Base-by-base conservation (phyloP, 2,329 filamentous ascomycete genomes). In the Trichoderma sp. region DNA sequence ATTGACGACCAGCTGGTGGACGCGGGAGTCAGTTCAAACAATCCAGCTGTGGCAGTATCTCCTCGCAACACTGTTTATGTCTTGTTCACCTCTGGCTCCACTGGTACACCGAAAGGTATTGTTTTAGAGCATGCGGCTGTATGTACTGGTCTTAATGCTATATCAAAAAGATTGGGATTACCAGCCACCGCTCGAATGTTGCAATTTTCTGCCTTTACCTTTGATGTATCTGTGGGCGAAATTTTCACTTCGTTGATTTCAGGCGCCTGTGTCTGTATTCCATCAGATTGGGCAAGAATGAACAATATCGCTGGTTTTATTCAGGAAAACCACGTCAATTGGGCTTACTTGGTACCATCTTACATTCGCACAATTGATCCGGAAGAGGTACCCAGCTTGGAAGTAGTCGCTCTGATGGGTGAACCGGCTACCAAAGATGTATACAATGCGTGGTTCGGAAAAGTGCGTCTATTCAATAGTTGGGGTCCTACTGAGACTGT, bases 51-150 rank as follows among this genome's bases (percentile, higher is more conserved):
- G 23, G 0, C 23, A 13, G 20, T 68, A 11, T 61, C 66, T 6
- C 23, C 66, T 20, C 17, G 34, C 4, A 15, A 68, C 20, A 17
- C 55, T 26, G 66, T 23, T 5, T 78, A 76, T 36, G 83, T 86
- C 73, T 82, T 87, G 75, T 87, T 86, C 74, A 87, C 85, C 26
- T 86, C 84, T 5, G 85, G 85, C 17, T 86, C 82, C 30, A 87
- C 85, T 1, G 85, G 85, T 6, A 78, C 78, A 20, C 85, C 85
- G 2, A 87, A 86, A 78, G 84, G 73, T 1, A 53, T 75, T 2
- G 70, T 74, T 9, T 68, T 75, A 30, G 57, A 72, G 15, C 74
- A 76, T 43, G 28, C 67, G 3, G n/a, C 71, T 23, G 59, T 70
- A 4, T 64, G 59, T 20, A 70, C 59, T 13, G 67, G 63, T 23